Evolutionary conservation across 805 yeast species (phyloP).

Genomic region (Lachancea thermotolerans): DNA sequence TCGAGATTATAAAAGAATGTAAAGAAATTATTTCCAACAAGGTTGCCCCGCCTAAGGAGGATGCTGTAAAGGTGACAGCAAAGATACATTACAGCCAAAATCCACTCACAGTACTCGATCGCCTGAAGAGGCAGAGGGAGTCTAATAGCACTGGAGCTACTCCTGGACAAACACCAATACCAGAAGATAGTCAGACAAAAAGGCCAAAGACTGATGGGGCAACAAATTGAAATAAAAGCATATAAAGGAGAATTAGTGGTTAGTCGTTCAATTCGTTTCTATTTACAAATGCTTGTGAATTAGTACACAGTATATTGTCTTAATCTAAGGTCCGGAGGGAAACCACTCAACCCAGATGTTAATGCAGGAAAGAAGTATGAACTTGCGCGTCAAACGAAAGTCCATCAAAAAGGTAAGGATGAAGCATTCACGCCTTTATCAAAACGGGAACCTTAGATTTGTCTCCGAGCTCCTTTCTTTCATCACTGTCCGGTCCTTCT

Average conservation of each 20-base stretch:
- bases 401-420: too few species aligned
- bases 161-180: background rate
- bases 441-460: slow-evolving; percentile 28
- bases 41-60: slow-evolving; percentile 48
- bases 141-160: slow-evolving; percentile 8
- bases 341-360: too few species aligned
- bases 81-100: slow-evolving; percentile 57
- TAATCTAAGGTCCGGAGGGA: background rate
- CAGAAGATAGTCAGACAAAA: slow-evolving; percentile 10
- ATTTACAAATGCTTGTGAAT: slow-evolving; percentile 9
- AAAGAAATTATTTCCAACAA: slow-evolving; percentile 38
- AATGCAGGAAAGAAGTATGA: too few species aligned
- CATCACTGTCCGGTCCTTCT: slow-evolving; percentile 45
- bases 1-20: slow-evolving; percentile 44
- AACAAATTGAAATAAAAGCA: too few species aligned
- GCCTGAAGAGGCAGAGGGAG: slow-evolving; percentile 41
- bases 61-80: slow-evolving; percentile 54
- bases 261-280: slow-evolving; percentile 7
- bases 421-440: slow-evolving; percentile 21
- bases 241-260: background rate
- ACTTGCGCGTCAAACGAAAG: background rate
- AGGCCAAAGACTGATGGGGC: slow-evolving; percentile 1
- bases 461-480: slow-evolving; percentile 35
- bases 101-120: slow-evolving; percentile 48
- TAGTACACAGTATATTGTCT: background rate